Base-by-base conservation (phyloP, 805 yeast species). In the Schizosaccharomyces japonicus region DNA sequence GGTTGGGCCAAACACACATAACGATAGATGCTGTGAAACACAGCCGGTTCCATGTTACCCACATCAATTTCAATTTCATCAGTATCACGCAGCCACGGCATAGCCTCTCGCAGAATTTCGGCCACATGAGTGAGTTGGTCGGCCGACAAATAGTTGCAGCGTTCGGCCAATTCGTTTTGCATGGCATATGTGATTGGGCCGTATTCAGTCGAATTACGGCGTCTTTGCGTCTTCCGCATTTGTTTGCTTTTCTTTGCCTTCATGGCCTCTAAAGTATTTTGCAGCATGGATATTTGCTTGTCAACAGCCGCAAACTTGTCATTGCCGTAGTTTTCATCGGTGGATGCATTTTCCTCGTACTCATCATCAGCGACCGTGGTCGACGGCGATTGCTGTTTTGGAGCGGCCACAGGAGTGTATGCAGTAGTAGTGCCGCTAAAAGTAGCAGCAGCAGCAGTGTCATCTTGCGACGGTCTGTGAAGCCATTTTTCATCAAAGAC, bases 41-140 rank as follows among this genome's bases (percentile, higher is more conserved):
- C 85, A 39, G 72, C 66, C 53, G 82, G 83, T 56, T 82, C 94
- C 55, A 90, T 70, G 62, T 79, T 80, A 60, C 90, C 96, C 76
- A 90, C 80, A 62, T 90, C 98, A 50, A 90, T 70, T 66, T 90
- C 98, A 51, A 90, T 90, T 66, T 90, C 96, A 50, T 87, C 96
- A 55, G 48, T 47, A 33, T 51, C 54, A 5, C 51, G 45, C 2
- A 27, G 25, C 42, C 42, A 36, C n/a, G 26, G 80, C 5, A 76
- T 76, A 71, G 76, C 68, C 48, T 76, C 69, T 60, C 80, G 90
- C 57, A 79, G 78, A 54, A 90, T 84, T 52, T 87, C 83, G 47
- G 79, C 74, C 52, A 90, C 71, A 29, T 84, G 92, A 50, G 80
- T 78, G 54, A 78, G 80, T 55, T 87, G 66, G 64, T 81, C 82